Percentiles rank a stretch among this genome's conserved stretches.
phyloP scores from a whole-genome alignment of 768 basidiomycete genomes.

The Pleurotus citrinopileatus region DNA sequence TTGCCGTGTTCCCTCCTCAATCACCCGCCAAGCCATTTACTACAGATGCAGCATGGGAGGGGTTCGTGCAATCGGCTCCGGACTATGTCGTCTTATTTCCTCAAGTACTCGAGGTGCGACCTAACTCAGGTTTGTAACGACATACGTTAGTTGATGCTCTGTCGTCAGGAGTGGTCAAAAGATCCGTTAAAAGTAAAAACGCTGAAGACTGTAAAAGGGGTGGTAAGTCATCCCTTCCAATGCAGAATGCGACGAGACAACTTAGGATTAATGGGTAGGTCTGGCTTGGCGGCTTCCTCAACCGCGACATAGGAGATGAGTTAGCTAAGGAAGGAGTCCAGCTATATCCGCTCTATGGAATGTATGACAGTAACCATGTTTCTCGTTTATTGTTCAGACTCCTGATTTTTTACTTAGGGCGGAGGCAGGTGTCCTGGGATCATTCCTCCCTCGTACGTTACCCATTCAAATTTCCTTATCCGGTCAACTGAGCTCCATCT shows the following conservation, averaged over 20 bases:
- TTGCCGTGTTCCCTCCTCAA: conserved; percentile 19
- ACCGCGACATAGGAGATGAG: background rate
- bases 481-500: background rate
- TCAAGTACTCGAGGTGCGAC: conserved; percentile 7
- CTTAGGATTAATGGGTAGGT: background rate
- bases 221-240: conserved; percentile 1
- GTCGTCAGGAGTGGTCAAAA: background rate
- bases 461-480: background rate
- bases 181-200: background rate
- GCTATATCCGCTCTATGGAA: conserved; percentile 3
- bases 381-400: background rate
- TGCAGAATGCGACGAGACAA: background rate
- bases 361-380: background rate
- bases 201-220: conserved; percentile 1
- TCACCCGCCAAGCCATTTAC: conserved; percentile 17
- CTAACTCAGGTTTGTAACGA: background rate
- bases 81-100: conserved; percentile 10
- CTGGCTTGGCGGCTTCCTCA: conserved; percentile 9
- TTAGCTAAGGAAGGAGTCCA: conserved; percentile 1
- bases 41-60: conserved; percentile 16
- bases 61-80: background rate
- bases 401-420: background rate
- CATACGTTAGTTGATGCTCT: background rate
- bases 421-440: conserved; percentile 5
- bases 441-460: background rate